These are phyloP conservation scores for Apiotrichum porosum DNA, from an alignment of 1,284 basidiomycete genomes.

Conservation along the genomic window DNA sequence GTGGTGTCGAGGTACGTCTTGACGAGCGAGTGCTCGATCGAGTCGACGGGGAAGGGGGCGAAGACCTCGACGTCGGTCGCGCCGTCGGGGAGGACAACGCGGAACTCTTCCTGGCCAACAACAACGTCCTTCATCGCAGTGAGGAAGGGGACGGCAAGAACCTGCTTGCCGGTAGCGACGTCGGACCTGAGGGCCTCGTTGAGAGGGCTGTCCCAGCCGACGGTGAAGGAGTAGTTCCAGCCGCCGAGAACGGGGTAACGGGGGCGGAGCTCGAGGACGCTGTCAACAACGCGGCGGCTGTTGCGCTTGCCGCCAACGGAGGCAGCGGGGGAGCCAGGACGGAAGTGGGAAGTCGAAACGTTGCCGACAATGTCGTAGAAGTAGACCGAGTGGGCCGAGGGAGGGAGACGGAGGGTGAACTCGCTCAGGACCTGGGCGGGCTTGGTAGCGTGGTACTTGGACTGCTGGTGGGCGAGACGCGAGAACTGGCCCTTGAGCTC, in stretches of 20 bases:
- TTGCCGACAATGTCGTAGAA: constrained; percentile 91
- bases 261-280: constrained; percentile 73
- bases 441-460: constrained; percentile 59
- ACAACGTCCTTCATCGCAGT: constrained; percentile 75
- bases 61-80: constrained; percentile 75
- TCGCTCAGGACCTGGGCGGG: constrained; percentile 67
- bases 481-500: constrained; percentile 93
- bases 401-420: constrained; percentile 65
- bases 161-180: constrained; percentile 43
- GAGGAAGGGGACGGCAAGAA: constrained; percentile 80
- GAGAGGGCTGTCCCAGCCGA: constrained; percentile 86
- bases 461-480: constrained; percentile 79
- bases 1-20: constrained; percentile 90
- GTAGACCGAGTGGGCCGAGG: constrained; percentile 74
- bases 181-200: constrained; percentile 54
- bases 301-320: constrained; percentile 45
- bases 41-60: constrained; percentile 70
- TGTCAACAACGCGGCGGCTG: constrained; percentile 42
- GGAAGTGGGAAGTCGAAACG: constrained; percentile 87
- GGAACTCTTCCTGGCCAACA: constrained; percentile 72
- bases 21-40: constrained; percentile 60
- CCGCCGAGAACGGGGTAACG: constrained; percentile 92
- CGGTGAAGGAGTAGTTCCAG: constrained; percentile 94
- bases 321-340: constrained; percentile 50
- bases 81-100: constrained; percentile 86